Base-by-base conservation (phyloP, 805 yeast species). In the Metschnikowia hibisci region DNA sequence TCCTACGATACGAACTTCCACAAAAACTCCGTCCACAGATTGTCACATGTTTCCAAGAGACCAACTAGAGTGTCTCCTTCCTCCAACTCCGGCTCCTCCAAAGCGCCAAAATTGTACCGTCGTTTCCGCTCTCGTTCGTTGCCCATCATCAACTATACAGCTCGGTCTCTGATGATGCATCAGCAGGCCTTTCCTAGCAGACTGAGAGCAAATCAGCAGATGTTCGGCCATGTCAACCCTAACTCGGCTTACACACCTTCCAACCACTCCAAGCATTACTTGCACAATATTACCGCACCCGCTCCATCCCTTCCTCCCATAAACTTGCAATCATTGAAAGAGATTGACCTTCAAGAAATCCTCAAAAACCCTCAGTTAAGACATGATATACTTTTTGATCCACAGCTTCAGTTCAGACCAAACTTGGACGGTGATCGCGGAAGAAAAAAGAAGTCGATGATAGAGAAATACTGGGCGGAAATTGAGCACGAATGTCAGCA, bases 341-440 rank as follows among this genome's bases (percentile, higher is more conserved):
- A 88, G 60, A 85, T 90, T 45, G 97, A 90, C 57, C 66, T 90
- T 35, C 85, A 85, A 48, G 96, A 88, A 58, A 90, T 91, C 41
- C 73, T 90, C 53, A 87, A 86, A 58, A 90, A 90, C 64, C 96
- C 96, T 3, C 96, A 88, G 61, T 70, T 90, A 44, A 77, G 98
- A 50, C 98, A 90, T 63, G 98, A 91, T 61, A 87, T 91, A 42
- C 73, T 88, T 11, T 90, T 90, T 60, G 96, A 90, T 66, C 95
- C 96, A 13, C 87, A 86, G 57, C 71, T 90, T 46, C 96, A 89
- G 67, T 87, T 90, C 63, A 77, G 97, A 60, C 95, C 95, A 23
- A 87, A 87, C 57, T 69, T 89, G 52, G 96, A 87, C 61, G 95
- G 96, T 40, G 97, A 90, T 64, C 71, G 96, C 40, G 96, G 95